Percentiles rank a stretch among this genome's conserved stretches.
Conservation (phyloP, 202 grass and related monocot species). For the Eragrostis tef region DNA sequence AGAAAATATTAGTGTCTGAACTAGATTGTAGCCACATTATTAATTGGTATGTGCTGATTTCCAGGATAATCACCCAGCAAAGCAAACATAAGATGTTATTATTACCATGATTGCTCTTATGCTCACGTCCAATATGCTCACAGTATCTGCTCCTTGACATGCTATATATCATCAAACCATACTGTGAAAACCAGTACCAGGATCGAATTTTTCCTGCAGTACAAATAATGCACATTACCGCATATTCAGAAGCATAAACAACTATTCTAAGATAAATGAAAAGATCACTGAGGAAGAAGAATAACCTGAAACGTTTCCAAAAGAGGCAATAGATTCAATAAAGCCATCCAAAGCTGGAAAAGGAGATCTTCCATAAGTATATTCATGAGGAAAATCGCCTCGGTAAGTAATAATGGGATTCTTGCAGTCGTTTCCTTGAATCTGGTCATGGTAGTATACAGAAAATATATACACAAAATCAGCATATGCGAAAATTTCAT, state of each 20-base stretch:
- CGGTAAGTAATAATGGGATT: conserved; percentile 55
- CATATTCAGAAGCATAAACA: background rate
- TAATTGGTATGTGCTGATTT: background rate
- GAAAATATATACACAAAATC: conserved; percentile 1
- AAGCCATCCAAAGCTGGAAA: conserved; percentile 91
- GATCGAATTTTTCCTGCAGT: conserved; percentile 78
- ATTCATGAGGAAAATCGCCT: conserved; percentile 63
- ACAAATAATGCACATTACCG: conserved; percentile 34
- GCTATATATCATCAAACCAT: conserved; percentile 87
- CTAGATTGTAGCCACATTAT: background rate
- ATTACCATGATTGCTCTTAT: conserved; percentile 99
- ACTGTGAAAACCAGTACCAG: conserved; percentile 93
- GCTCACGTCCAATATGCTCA: conserved; percentile 93
- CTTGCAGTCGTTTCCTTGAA: conserved; percentile 59
- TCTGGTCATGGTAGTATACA: conserved; percentile 52
- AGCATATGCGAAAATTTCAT: conserved; percentile 22
- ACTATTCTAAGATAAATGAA: too few relatives aligned
- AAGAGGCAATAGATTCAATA: conserved; percentile 86
- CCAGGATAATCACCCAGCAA: background rate
- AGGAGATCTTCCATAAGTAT: conserved; percentile 73
- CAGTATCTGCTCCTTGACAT: conserved; percentile 92
- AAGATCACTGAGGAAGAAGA: conserved; percentile 18
- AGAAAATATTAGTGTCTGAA: background rate
- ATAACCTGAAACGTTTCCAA: conserved; percentile 76
- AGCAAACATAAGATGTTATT: conserved; percentile 23